These are phyloP conservation scores for Dactylellina cionopaga DNA, from an alignment of 2,329 filamentous ascomycete genomes.

Conservation along the genomic window DNA sequence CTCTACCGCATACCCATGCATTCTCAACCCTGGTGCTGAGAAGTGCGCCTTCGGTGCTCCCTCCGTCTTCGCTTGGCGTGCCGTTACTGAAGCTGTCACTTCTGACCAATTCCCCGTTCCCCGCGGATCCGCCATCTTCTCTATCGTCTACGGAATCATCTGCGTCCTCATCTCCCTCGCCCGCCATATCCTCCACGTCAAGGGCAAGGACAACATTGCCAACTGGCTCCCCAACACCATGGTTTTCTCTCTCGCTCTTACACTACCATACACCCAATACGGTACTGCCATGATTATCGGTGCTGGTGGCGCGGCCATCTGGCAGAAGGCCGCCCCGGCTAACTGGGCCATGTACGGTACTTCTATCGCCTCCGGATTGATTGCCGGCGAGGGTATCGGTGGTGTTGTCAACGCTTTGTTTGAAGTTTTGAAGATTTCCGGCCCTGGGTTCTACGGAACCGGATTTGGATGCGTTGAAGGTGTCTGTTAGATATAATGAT, in stretches of 20 bases:
- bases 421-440: slow-evolving; percentile 49
- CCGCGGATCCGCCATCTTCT: slow-evolving; percentile 51
- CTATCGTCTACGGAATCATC: slow-evolving; percentile 49
- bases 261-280: slow-evolving; percentile 53
- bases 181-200: slow-evolving; percentile 66
- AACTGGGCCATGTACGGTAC: slow-evolving; percentile 53
- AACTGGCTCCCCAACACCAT: slow-evolving; percentile 61
- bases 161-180: slow-evolving; percentile 66
- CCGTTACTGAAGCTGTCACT: slow-evolving; percentile 53
- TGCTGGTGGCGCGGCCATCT: slow-evolving; percentile 48
- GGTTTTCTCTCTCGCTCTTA: slow-evolving; percentile 52
- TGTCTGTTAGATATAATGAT: slow-evolving; percentile 12
- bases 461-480: slow-evolving; percentile 37
- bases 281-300: slow-evolving; percentile 54
- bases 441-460: slow-evolving; percentile 36
- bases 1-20: slow-evolving; percentile 54
- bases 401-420: slow-evolving; percentile 54
- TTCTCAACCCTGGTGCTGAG: slow-evolving; percentile 34
- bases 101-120: slow-evolving; percentile 52
- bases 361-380: slow-evolving; percentile 52
- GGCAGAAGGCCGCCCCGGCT: slow-evolving; percentile 44
- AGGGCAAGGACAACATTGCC: slow-evolving; percentile 57
- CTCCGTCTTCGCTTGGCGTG: slow-evolving; percentile 53
- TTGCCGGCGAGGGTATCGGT: slow-evolving; percentile 54
- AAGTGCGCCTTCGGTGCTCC: slow-evolving; percentile 52